These are phyloP conservation scores for Ceratobasidium sp. DNA, from an alignment of 1,284 basidiomycete genomes.

Conservation along the genomic window DNA sequence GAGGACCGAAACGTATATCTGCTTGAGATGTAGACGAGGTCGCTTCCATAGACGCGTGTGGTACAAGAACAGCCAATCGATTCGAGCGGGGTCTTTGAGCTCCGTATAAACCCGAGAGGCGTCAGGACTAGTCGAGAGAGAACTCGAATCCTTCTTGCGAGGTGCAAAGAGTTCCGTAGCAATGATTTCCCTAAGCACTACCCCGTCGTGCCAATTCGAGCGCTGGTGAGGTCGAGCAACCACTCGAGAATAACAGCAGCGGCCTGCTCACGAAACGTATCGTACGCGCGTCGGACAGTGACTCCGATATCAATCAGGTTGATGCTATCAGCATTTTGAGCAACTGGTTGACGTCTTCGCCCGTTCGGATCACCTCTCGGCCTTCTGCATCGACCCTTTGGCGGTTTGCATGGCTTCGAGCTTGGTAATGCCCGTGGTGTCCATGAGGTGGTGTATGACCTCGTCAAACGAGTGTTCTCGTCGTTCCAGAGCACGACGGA, in stretches of 20 bases:
- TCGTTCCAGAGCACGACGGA: slow-evolving; percentile 95
- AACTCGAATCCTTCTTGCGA: slow-evolving; percentile 59
- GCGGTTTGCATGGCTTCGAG: slow-evolving; percentile 72
- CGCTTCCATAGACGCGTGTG: slow-evolving; percentile 86
- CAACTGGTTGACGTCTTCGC: slow-evolving; percentile 69
- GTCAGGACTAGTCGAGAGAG: slow-evolving; percentile 50
- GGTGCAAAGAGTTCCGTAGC: slow-evolving; percentile 73
- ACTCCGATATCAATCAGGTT: slow-evolving; percentile 91
- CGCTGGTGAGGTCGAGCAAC: slow-evolving; percentile 81
- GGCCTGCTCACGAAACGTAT: slow-evolving; percentile 90
- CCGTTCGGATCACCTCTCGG: slow-evolving; percentile 84
- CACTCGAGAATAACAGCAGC: slow-evolving; percentile 84
- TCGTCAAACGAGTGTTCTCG: slow-evolving; percentile 97
- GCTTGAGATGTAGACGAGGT: slow-evolving; percentile 78
- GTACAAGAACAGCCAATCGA: slow-evolving; percentile 79
- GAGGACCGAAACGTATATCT: slow-evolving; percentile 81
- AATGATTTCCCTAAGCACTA: slow-evolving; percentile 75
- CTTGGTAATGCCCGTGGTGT: slow-evolving; percentile 65
- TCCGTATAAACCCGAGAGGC: slow-evolving; percentile 58
- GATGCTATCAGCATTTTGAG: slow-evolving; percentile 84
- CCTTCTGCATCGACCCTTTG: slow-evolving; percentile 77
- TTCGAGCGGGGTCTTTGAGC: slow-evolving; percentile 62
- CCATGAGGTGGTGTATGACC: slow-evolving; percentile 80
- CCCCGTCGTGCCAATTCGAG: slow-evolving; percentile 70
- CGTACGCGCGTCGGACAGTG: slow-evolving; percentile 85